phyloP scores from a whole-genome alignment of 495 filamentous ascomycete species.

The Bacidia gigantensis region DNA sequence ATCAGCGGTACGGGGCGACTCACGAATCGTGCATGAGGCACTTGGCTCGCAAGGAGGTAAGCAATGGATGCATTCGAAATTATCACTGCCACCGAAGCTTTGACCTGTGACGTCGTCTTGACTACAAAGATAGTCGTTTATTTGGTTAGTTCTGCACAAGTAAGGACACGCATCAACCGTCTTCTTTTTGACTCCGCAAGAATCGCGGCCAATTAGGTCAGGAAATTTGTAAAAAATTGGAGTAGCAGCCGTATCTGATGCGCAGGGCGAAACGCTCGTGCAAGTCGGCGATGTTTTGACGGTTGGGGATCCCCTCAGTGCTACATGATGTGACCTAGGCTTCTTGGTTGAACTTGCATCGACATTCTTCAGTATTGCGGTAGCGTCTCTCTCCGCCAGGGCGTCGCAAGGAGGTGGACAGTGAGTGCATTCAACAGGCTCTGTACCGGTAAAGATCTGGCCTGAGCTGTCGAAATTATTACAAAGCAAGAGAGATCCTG shows the following conservation, averaged over 20 bases:
- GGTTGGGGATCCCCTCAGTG: background rate
- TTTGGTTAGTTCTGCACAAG: background rate
- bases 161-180: constrained; percentile 2
- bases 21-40: background rate
- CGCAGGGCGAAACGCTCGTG: background rate
- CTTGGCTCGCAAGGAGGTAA: background rate
- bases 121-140: background rate
- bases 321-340: background rate
- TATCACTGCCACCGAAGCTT: background rate
- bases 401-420: background rate
- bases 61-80: constrained; percentile 1
- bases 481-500: no score
- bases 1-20: background rate
- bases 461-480: no score
- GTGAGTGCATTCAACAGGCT: constrained; percentile 1
- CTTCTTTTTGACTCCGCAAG: constrained; percentile 1
- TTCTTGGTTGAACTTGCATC: background rate
- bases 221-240: no score
- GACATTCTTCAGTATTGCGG: background rate
- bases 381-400: background rate
- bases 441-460: no score
- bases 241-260: background rate
- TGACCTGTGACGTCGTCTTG: background rate
- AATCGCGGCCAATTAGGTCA: background rate
- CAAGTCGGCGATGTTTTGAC: background rate